phyloP scores from a whole-genome alignment of 805 yeast genomes.

The Wickerhamomyces mucosus region DNA sequence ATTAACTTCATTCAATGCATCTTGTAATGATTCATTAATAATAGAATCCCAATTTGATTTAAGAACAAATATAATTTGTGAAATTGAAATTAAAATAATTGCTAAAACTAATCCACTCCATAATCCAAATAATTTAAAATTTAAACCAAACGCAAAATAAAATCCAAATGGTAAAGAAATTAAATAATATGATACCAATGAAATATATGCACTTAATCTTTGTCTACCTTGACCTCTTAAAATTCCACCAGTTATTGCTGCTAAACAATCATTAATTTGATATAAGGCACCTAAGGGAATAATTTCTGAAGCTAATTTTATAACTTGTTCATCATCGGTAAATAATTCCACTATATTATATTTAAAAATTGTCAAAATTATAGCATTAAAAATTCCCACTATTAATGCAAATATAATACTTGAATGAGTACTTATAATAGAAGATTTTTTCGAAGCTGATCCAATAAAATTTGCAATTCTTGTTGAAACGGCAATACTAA shows the following conservation, averaged over 20 bases:
- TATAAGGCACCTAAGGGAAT: slow-evolving; percentile 57
- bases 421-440: slow-evolving; percentile 35
- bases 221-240: slow-evolving; percentile 74
- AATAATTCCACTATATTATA: slow-evolving; percentile 39
- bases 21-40: slow-evolving; percentile 30
- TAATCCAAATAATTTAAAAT: slow-evolving; percentile 42
- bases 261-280: slow-evolving; percentile 61
- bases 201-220: slow-evolving; percentile 50
- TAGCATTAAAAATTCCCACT: slow-evolving; percentile 36
- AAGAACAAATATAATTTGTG: slow-evolving; percentile 30
- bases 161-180: slow-evolving; percentile 52
- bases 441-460: slow-evolving; percentile 39
- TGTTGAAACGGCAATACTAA: slow-evolving; percentile 67
- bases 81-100: slow-evolving; percentile 35
- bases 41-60: slow-evolving; percentile 38
- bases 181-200: slow-evolving; percentile 46
- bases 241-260: slow-evolving; percentile 68
- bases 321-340: slow-evolving; percentile 51
- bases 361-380: slow-evolving; percentile 34
- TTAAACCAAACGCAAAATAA: slow-evolving; percentile 38
- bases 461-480: slow-evolving; percentile 73
- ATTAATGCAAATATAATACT: slow-evolving; percentile 31
- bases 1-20: slow-evolving; percentile 23
- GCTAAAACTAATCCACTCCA: slow-evolving; percentile 56
- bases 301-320: slow-evolving; percentile 37